Conservation (phyloP, 164 flowering plant genomes). For the Vitis vinifera region DNA sequence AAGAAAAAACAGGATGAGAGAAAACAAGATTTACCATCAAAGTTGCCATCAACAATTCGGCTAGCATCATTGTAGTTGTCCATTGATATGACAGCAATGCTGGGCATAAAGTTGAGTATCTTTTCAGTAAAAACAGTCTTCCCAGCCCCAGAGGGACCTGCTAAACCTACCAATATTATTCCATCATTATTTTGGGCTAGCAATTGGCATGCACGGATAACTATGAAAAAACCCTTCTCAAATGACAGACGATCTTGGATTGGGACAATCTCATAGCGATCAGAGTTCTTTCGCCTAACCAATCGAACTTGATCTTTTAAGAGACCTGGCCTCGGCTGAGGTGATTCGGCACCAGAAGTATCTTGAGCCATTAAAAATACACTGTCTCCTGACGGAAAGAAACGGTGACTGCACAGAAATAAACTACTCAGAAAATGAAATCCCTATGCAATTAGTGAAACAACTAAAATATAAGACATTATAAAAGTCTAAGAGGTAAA, state of each 20-base stretch:
- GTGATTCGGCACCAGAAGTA: conserved; percentile 41
- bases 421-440: neutral
- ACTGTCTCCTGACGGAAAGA: conserved; percentile 2
- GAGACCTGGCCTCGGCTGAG: conserved; percentile 50
- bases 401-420: neutral
- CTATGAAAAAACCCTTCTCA: conserved; percentile 92
- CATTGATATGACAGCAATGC: conserved; percentile 91
- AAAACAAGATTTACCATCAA: conserved; percentile 67
- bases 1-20: conserved; percentile 4
- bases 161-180: conserved; percentile 75
- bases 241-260: conserved; percentile 72
- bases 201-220: conserved; percentile 88
- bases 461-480: neutral
- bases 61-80: conserved; percentile 94
- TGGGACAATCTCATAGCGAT: conserved; percentile 77
- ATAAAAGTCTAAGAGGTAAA: neutral
- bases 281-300: conserved; percentile 64
- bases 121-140: conserved; percentile 94
- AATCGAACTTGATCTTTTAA: conserved; percentile 83
- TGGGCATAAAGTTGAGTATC: conserved; percentile 86
- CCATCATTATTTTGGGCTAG: conserved; percentile 89
- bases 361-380: conserved; percentile 53
- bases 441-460: too few relatives aligned
- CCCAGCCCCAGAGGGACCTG: conserved; percentile 99
- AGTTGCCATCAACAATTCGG: conserved; percentile 92